Conservation (phyloP, 108 stramenopile species). For the Fragilariopsis cylindrus region DNA sequence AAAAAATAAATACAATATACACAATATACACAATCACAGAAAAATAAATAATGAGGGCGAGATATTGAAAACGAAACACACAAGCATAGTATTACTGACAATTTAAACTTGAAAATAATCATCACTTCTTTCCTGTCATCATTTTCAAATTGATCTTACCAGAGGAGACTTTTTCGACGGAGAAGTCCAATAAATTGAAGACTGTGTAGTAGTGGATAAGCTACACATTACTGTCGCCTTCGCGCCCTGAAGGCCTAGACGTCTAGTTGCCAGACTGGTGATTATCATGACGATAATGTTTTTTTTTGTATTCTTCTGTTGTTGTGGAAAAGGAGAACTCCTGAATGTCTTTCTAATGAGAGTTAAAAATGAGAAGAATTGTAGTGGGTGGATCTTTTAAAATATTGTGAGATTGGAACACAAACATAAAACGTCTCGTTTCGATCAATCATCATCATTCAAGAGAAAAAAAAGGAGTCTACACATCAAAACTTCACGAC, state of each 20-base stretch:
- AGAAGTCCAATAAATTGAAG: neutral
- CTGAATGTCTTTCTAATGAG: no score
- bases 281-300: slow-evolving; percentile 19
- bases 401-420: no score
- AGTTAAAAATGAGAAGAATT: no score
- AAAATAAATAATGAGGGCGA: neutral
- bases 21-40: neutral
- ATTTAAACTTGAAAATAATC: neutral
- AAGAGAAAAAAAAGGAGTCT: no score
- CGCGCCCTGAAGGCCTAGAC: slow-evolving; percentile 14
- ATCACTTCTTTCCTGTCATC: neutral
- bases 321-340: no score
- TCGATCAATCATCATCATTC: no score
- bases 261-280: slow-evolving; percentile 17
- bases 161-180: neutral
- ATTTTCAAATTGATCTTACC: neutral
- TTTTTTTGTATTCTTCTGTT: no score
- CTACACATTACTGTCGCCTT: slow-evolving; percentile 18
- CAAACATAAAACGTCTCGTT: no score
- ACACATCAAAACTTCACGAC: no score
- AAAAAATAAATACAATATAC: no score
- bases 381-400: no score
- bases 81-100: no score
- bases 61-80: neutral
- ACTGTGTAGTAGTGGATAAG: slow-evolving; percentile 9